Evolutionary conservation across 257 asterid species (phyloP), one percentile per base, ranked within the genome.

Genomic region (Nicotiana noctiflora): DNA sequence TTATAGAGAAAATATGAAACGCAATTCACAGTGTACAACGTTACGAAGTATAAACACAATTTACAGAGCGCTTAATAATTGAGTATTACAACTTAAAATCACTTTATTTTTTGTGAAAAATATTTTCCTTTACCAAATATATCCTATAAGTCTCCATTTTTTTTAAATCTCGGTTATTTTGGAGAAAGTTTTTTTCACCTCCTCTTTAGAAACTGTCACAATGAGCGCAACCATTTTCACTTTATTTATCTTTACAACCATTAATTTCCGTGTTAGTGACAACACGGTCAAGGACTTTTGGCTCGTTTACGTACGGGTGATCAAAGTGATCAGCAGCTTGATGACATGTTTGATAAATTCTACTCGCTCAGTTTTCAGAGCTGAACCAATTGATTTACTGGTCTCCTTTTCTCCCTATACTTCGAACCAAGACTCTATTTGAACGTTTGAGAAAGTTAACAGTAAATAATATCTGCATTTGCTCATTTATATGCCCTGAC

Each of bases 141-240:
- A 34, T 7, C 40, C 8, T 6, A 34, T 34, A 34, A 34, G 40
- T 34, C 40, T 34, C 40, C 17, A 52, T 62, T 81, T 81, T 19
- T 63, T 61, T 21, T 59, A 59, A 60, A 81, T 75, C 23, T 81
- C 81, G 14, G 75, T 49, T 5, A 81, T 63, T n/a, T 81, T 75
- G 4, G 75, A 70, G 8, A 29, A 29, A 29, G 31, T 1, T 2
- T 12, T 64, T 25, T 78, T 78, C 53, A 78, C 74, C 21, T 77
- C 74, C n/a, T 9, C 2, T 44, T 78, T 78, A 11, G 81, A 70
- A 19, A 78, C 61, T 10, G 70, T 56, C 44, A 77, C 56, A 56
- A 17, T n/a, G 53, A 77, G 81, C 27, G 32, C 56, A 13, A n/a
- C 81, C 81, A 18, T 57, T 56, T 4, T 77, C 81, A 79, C 40